Conservation (phyloP, 2,329 filamentous ascomycete genomes). For the Colletotrichum tropicicola region DNA sequence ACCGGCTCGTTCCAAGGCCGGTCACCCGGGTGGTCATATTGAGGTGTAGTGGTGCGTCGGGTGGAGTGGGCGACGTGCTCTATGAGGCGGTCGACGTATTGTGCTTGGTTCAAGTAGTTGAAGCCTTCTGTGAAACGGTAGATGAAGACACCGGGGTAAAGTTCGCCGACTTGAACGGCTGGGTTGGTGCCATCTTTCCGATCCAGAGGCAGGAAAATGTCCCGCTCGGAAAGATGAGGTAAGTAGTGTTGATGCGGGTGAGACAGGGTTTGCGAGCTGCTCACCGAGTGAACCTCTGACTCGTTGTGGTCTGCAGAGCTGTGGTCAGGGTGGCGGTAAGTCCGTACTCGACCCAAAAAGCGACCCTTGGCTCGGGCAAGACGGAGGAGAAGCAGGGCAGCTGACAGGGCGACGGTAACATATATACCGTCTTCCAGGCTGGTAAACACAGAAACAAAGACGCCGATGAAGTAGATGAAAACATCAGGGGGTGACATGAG, state of each 20-base stretch:
- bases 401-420: conserved; percentile 52
- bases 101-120: conserved; percentile 64
- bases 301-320: conserved; percentile 13
- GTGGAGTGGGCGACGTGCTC: conserved; percentile 53
- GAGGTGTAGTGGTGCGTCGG: conserved; percentile 37
- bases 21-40: conserved; percentile 37
- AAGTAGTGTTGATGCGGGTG: background rate
- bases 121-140: conserved; percentile 65
- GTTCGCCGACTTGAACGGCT: conserved; percentile 51
- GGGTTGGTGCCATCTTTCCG: conserved; percentile 62
- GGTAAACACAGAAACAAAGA: conserved; percentile 62
- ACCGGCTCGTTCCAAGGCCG: conserved; percentile 63
- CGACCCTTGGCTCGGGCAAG: conserved; percentile 54
- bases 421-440: conserved; percentile 61
- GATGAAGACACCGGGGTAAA: conserved; percentile 63
- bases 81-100: conserved; percentile 59
- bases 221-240: background rate
- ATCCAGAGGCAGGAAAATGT: conserved; percentile 57
- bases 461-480: conserved; percentile 78
- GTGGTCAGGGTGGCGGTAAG: conserved; percentile 20
- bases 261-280: conserved; percentile 23
- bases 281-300: background rate
- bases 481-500: conserved; percentile 77
- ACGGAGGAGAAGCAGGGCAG: conserved; percentile 52
- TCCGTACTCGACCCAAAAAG: conserved; percentile 51